A percentile compares a stretch with the other conserved stretches of the same genome.
These are phyloP conservation scores for Peniophora sp. DNA, from an alignment of 1,284 basidiomycete species.

Conservation along the genomic window DNA sequence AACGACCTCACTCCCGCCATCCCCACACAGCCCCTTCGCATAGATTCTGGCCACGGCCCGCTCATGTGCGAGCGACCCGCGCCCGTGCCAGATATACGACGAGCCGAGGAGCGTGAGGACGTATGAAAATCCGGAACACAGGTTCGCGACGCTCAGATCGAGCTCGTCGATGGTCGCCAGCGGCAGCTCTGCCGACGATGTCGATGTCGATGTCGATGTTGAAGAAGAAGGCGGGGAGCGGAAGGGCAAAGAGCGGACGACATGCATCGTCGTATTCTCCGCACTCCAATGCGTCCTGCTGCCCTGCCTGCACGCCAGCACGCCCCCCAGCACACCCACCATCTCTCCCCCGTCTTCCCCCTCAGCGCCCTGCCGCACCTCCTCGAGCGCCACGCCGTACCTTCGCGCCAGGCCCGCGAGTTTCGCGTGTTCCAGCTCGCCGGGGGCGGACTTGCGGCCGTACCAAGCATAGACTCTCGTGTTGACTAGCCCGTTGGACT, in stretches of 20 bases:
- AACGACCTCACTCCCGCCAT: constrained; percentile 29
- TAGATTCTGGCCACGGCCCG: constrained; percentile 54
- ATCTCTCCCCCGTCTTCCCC: constrained; percentile 40
- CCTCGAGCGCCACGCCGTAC: constrained; percentile 56
- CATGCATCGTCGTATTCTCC: constrained; percentile 76
- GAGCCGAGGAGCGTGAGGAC: constrained; percentile 62
- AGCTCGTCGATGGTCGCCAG: constrained; percentile 58
- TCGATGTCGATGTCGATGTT: too few species aligned
- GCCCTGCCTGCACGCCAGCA: constrained; percentile 64
- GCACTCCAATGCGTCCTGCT: constrained; percentile 62
- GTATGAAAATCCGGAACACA: constrained; percentile 76
- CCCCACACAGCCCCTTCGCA: constrained; percentile 36
- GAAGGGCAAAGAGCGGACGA: constrained; percentile 45
- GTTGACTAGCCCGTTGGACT: constrained; percentile 52
- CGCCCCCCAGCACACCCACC: constrained; percentile 57
- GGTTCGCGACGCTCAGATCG: constrained; percentile 54
- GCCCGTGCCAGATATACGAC: constrained; percentile 72
- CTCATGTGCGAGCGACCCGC: constrained; percentile 53
- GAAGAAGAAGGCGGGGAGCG: too few species aligned
- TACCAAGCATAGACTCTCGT: constrained; percentile 71
- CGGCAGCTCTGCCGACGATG: constrained; percentile 29
- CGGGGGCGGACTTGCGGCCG: constrained; percentile 42
- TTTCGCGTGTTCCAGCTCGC: constrained; percentile 55
- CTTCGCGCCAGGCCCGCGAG: constrained; percentile 60
- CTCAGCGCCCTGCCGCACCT: constrained; percentile 54